These are phyloP conservation scores for Inga oerstediana DNA, from an alignment of 306 rosid genomes.

Conservation along the genomic window DNA sequence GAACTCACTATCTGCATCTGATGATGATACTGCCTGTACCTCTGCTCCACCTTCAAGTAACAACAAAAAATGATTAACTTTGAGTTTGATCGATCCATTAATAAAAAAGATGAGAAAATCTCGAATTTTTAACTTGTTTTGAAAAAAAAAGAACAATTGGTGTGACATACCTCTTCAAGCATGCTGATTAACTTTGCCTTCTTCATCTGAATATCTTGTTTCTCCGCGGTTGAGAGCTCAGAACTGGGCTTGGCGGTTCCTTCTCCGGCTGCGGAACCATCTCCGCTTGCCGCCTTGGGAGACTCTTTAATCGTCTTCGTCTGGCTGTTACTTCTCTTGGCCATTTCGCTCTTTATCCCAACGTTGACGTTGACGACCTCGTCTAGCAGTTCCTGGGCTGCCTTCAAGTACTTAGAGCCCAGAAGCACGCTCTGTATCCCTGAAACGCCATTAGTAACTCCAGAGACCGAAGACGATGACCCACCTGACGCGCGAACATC, in stretches of 20 bases:
- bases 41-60: constrained; percentile 76
- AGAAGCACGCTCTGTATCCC: constrained; percentile 82
- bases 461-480: constrained; percentile 75
- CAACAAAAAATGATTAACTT: not conserved
- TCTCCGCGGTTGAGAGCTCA: constrained; percentile 80
- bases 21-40: constrained; percentile 94
- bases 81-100: not conserved
- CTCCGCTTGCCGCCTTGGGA: constrained; percentile 54
- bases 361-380: constrained; percentile 88
- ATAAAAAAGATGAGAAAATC: not conserved
- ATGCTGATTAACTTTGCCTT: constrained; percentile 87
- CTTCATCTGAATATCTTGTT: constrained; percentile 98
- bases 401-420: constrained; percentile 91
- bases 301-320: constrained; percentile 61
- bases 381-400: constrained; percentile 90
- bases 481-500: constrained; percentile 61
- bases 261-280: constrained; percentile 52
- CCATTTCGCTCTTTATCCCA: constrained; percentile 54
- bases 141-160: not conserved
- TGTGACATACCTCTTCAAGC: constrained; percentile 83
- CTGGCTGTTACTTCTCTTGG: constrained; percentile 45
- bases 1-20: constrained; percentile 94
- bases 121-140: not conserved
- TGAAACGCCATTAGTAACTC: constrained; percentile 66
- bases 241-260: constrained; percentile 56